Conservation (phyloP, 495 filamentous ascomycete genomes). For the Daldinia vernicosa region DNA sequence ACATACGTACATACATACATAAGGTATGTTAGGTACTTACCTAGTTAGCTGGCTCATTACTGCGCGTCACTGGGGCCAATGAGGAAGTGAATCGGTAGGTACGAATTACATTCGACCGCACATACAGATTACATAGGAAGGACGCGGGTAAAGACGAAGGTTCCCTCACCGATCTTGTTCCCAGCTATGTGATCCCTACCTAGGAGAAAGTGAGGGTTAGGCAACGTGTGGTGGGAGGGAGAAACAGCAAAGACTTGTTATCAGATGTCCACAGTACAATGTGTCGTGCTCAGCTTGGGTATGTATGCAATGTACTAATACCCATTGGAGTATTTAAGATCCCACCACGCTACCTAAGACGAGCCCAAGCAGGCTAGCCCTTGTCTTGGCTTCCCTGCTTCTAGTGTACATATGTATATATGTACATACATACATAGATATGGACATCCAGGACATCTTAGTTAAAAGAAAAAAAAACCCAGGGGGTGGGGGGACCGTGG, state of each 20-base stretch:
- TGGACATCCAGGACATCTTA: background rate
- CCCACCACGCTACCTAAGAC: slow-evolving; percentile 32
- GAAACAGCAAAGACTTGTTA: background rate
- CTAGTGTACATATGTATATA: background rate
- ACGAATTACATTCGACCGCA: slow-evolving; percentile 25
- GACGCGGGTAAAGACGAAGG: slow-evolving; percentile 19
- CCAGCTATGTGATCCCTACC: slow-evolving; percentile 24
- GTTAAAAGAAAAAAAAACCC: background rate
- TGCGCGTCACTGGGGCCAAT: slow-evolving; percentile 37
- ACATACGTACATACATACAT: slow-evolving; percentile 7
- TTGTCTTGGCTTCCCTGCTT: slow-evolving; percentile 37
- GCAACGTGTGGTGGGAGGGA: slow-evolving; percentile 17
- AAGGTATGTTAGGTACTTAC: background rate
- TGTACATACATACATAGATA: background rate
- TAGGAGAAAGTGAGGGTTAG: slow-evolving; percentile 19
- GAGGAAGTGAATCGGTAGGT: slow-evolving; percentile 25
- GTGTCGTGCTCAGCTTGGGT: slow-evolving; percentile 18
- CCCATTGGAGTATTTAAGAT: slow-evolving; percentile 31
- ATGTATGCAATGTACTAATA: slow-evolving; percentile 19
- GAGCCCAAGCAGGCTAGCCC: slow-evolving; percentile 26
- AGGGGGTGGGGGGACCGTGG: slow-evolving; percentile 16
- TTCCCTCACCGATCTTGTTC: slow-evolving; percentile 35
- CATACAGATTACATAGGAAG: slow-evolving; percentile 2
- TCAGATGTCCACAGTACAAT: slow-evolving; percentile 30
- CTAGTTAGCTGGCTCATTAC: slow-evolving; percentile 17